These are phyloP conservation scores for Limtongia smithiae DNA, from an alignment of 805 yeast genomes.

Conservation along the genomic window DNA sequence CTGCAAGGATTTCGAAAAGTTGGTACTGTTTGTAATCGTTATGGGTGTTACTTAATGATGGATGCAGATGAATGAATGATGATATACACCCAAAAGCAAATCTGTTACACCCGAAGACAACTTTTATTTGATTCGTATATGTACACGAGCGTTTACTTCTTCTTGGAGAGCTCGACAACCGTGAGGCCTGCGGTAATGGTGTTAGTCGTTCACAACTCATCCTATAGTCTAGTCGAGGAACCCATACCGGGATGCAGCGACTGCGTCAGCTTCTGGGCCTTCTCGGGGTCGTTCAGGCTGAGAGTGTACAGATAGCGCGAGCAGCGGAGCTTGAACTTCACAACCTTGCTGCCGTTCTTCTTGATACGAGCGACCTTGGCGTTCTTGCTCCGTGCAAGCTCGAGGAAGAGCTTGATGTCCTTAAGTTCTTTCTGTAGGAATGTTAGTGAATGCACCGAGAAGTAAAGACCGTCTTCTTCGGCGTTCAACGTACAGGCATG, in stretches of 20 bases:
- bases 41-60: too few relatives aligned
- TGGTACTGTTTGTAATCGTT: not conserved
- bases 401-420: conserved; percentile 96
- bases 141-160: not conserved
- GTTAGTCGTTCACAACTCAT: not conserved
- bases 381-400: conserved; percentile 80
- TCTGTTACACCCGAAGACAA: too few relatives aligned
- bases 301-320: conserved; percentile 90
- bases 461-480: not conserved
- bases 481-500: conserved; percentile 16
- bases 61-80: too few relatives aligned
- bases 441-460: not conserved
- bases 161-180: conserved; percentile 23
- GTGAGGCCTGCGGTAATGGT: conserved; percentile 17
- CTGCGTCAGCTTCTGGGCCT: conserved; percentile 96
- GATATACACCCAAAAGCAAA: too few relatives aligned
- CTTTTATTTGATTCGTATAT: not conserved
- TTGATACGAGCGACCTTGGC: conserved; percentile 90
- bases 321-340: conserved; percentile 99
- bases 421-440: conserved; percentile 61
- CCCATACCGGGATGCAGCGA: conserved; percentile 77
- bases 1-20: too few relatives aligned
- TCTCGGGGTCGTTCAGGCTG: conserved; percentile 89
- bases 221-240: not conserved
- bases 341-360: conserved; percentile 87